Evolutionary conservation across 116 monocot genomes (phyloP).

Genomic region (Iris pallida): DNA sequence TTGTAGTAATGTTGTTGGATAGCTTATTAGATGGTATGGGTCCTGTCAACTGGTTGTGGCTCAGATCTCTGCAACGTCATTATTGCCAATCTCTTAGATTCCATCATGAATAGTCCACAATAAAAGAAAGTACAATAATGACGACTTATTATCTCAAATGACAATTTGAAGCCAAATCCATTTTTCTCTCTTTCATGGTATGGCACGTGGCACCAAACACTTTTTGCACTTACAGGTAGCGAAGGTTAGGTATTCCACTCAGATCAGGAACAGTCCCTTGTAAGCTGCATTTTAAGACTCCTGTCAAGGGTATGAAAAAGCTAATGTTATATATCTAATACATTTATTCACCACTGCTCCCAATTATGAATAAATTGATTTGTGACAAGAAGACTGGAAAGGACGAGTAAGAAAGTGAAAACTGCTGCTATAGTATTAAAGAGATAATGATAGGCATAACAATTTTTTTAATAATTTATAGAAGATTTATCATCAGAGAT

Average conservation of each 20-base stretch:
- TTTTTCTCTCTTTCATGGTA: background rate
- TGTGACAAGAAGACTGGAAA: no score
- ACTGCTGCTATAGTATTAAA: no score
- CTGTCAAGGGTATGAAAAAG: slow-evolving; percentile 21
- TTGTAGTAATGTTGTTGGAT: slow-evolving; percentile 78
- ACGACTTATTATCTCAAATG: no score
- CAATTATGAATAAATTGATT: no score
- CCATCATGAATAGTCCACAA: background rate
- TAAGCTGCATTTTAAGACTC: slow-evolving; percentile 87
- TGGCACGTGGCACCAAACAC: background rate
- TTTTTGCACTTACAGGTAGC: slow-evolving; percentile 65
- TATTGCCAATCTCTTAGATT: background rate
- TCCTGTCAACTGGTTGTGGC: slow-evolving; percentile 77
- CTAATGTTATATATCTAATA: no score
- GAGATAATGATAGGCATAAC: no score
- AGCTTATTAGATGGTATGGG: slow-evolving; percentile 69
- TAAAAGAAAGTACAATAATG: background rate
- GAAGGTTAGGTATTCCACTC: slow-evolving; percentile 64
- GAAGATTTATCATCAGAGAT: no score
- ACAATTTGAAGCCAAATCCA: background rate
- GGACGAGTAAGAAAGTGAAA: no score
- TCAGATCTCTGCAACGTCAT: slow-evolving; percentile 78
- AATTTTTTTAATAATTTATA: no score
- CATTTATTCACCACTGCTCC: no score
- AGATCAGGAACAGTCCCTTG: slow-evolving; percentile 84